These are phyloP conservation scores for Prunus campanulata DNA, from an alignment of 306 rosid species.

Conservation along the genomic window DNA sequence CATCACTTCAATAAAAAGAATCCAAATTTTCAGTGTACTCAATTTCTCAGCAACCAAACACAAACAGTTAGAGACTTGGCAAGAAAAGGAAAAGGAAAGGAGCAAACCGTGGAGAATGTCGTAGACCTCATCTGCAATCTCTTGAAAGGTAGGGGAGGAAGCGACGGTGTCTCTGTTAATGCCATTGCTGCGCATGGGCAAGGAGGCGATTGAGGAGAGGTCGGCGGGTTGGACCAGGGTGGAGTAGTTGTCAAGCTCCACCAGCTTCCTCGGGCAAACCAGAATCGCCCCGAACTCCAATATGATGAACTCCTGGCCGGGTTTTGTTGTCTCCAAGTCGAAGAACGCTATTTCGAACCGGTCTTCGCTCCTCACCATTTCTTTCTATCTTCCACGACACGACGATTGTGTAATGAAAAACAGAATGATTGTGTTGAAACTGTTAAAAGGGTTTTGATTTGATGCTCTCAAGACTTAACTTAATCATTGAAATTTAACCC, in stretches of 20 bases:
- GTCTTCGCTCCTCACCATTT: constrained; percentile 47
- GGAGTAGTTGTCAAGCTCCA: constrained; percentile 66
- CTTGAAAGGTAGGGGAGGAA: constrained; percentile 61
- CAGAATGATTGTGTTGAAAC: no score
- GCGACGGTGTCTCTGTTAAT: constrained; percentile 55
- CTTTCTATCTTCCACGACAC: neutral
- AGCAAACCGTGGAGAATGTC: constrained; percentile 79
- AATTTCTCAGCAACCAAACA: neutral
- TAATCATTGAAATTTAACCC: no score
- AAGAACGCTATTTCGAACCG: constrained; percentile 81
- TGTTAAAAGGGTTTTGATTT: no score
- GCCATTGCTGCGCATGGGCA: constrained; percentile 86
- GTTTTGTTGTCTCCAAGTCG: constrained; percentile 82
- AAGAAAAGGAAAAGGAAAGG: neutral
- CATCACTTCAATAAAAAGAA: no score
- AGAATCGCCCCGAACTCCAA: constrained; percentile 87
- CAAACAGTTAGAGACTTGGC: neutral
- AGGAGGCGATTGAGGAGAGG: constrained; percentile 54
- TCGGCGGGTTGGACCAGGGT: constrained; percentile 62
- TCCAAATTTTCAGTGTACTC: neutral
- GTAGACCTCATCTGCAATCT: constrained; percentile 58
- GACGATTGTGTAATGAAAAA: neutral
- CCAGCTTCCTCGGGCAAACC: constrained; percentile 79
- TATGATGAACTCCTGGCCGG: constrained; percentile 49
- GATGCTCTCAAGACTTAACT: no score